Percentiles rank a stretch among this genome's conserved stretches.
These are phyloP conservation scores for Phylloporus arenicola DNA, from an alignment of 768 basidiomycete genomes.

Conservation along the genomic window DNA sequence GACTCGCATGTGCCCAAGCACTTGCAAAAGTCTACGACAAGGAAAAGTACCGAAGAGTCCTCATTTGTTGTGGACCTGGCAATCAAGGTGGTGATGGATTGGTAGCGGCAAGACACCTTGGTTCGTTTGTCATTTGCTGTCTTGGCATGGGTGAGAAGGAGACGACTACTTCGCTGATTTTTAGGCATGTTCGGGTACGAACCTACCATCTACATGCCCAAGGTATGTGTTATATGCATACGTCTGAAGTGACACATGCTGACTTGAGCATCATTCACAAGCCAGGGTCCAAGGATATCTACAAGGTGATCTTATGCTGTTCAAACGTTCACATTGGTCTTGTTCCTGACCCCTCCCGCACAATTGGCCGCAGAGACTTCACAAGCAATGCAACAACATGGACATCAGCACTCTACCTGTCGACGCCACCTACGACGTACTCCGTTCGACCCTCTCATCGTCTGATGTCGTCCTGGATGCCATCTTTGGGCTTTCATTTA, in stretches of 20 bases:
- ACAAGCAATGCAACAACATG: constrained; percentile 87
- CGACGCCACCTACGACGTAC: constrained; percentile 39
- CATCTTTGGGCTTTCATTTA: constrained; percentile 97
- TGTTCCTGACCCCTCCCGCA: background rate
- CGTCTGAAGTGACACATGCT: background rate
- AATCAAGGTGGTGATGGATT: constrained; percentile 98
- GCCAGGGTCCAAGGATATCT: constrained; percentile 92
- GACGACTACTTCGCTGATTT: background rate
- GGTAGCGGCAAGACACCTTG: constrained; percentile 91
- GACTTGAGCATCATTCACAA: constrained; percentile 24
- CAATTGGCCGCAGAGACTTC: constrained; percentile 51
- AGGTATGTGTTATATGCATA: constrained; percentile 42
- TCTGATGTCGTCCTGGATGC: constrained; percentile 89
- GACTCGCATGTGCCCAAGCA: constrained; percentile 87
- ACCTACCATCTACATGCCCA: constrained; percentile 90
- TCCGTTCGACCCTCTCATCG: constrained; percentile 46
- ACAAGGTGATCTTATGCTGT: constrained; percentile 47
- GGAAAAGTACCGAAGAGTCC: constrained; percentile 64
- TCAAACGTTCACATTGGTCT: background rate
- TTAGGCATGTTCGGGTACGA: constrained; percentile 88
- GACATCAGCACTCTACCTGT: constrained; percentile 65
- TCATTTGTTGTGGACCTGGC: constrained; percentile 97
- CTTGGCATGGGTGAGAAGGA: background rate
- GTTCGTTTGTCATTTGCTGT: constrained; percentile 37
- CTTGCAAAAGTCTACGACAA: constrained; percentile 72